phyloP scores from a whole-genome alignment of 176 grass and related monocot species.

The Oryza meyeriana region DNA sequence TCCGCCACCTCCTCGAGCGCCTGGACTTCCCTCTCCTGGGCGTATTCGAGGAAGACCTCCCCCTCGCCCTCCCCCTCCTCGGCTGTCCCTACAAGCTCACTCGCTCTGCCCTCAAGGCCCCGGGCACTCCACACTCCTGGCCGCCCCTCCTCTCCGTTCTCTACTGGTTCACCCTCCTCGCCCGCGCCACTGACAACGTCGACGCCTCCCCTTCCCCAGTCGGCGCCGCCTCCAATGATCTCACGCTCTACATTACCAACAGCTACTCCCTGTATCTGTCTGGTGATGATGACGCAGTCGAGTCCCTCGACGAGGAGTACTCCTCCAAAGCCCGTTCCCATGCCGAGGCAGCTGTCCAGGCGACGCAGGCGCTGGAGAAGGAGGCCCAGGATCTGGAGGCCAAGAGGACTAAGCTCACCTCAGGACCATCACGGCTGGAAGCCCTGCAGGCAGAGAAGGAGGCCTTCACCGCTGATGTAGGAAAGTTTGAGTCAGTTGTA shows the following conservation, averaged over 20 bases:
- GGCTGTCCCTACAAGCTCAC: conserved; percentile 54
- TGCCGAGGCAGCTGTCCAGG: background rate
- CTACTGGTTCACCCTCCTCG: conserved; percentile 70
- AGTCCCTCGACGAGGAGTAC: conserved; percentile 63
- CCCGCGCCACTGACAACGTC: background rate
- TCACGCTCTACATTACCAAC: conserved; percentile 46
- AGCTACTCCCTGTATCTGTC: conserved; percentile 54
- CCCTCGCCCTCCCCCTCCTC: conserved; percentile 39
- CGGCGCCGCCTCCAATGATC: conserved; percentile 19
- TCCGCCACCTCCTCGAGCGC: conserved; percentile 45
- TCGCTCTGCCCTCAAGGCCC: conserved; percentile 69
- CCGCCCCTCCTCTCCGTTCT: conserved; percentile 71
- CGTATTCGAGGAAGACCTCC: conserved; percentile 60
- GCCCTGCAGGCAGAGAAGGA: conserved; percentile 43
- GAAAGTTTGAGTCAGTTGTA: conserved; percentile 75
- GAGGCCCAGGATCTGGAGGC: conserved; percentile 42
- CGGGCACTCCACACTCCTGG: conserved; percentile 82
- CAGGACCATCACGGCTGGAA: conserved; percentile 41
- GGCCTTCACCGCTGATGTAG: conserved; percentile 46
- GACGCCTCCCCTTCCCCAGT: background rate
- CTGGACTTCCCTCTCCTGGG: conserved; percentile 10
- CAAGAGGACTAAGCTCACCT: conserved; percentile 34
- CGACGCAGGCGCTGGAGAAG: conserved; percentile 43
- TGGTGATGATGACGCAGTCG: conserved; percentile 47
- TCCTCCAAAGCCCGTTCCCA: conserved; percentile 40